phyloP scores from a whole-genome alignment of 2,329 filamentous ascomycete species.

The Colletotrichum coccodes region DNA sequence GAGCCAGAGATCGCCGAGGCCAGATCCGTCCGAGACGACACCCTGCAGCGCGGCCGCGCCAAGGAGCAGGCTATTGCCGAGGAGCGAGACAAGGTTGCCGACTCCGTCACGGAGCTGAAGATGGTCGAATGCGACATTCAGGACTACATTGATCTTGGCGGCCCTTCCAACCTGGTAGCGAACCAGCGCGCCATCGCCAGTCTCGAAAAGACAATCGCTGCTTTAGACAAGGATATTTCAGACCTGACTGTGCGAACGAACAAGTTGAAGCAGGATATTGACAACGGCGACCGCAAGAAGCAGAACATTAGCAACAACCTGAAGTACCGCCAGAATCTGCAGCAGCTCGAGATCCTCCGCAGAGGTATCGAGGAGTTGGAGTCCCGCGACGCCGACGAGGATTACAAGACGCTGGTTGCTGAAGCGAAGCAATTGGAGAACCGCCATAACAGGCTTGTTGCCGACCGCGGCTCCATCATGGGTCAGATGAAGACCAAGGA shows the following conservation, averaged over 20 bases:
- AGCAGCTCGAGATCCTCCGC: slow-evolving; percentile 73
- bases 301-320: slow-evolving; percentile 91
- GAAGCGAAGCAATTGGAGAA: slow-evolving; percentile 77
- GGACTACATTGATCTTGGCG: slow-evolving; percentile 80
- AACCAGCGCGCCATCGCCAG: slow-evolving; percentile 76
- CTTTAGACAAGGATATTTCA: slow-evolving; percentile 74
- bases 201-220: slow-evolving; percentile 73
- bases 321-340: slow-evolving; percentile 80
- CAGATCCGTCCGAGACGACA: slow-evolving; percentile 80
- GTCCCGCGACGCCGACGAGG: slow-evolving; percentile 81
- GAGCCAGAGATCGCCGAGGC: slow-evolving; percentile 81
- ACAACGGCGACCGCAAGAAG: slow-evolving; percentile 84
- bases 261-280: slow-evolving; percentile 79
- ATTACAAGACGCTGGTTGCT: slow-evolving; percentile 77
- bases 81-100: slow-evolving; percentile 76
- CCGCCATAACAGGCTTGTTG: slow-evolving; percentile 74
- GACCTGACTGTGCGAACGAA: slow-evolving; percentile 78
- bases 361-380: slow-evolving; percentile 80
- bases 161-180: slow-evolving; percentile 74
- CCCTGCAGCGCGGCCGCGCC: slow-evolving; percentile 74
- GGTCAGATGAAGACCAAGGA: slow-evolving; percentile 88
- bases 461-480: slow-evolving; percentile 78
- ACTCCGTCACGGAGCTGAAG: slow-evolving; percentile 81
- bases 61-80: slow-evolving; percentile 79
- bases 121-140: slow-evolving; percentile 81